A percentile compares a stretch with the other conserved stretches of the same genome.
Evolutionary conservation across 2,329 filamentous ascomycete genomes (phyloP).

Genomic region (Aspergillus luchuensis): DNA sequence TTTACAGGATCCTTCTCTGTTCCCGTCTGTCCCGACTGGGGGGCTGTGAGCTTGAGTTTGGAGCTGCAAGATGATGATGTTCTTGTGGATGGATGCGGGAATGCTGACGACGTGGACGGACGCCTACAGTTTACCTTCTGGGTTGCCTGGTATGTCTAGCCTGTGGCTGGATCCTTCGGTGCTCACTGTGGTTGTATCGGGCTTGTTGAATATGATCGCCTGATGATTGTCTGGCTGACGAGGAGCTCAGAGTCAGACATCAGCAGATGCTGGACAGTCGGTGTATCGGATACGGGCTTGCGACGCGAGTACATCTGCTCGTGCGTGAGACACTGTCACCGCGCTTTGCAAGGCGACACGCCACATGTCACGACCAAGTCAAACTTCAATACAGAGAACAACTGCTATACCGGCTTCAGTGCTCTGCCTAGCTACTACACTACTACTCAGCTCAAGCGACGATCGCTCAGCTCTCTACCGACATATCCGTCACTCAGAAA

Average conservation of each 20-base stretch:
- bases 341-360: background rate
- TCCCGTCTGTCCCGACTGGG: conserved; percentile 79
- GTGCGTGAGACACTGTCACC: background rate
- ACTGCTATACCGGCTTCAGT: background rate
- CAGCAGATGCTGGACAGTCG: background rate
- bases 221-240: background rate
- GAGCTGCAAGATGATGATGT: conserved; percentile 6
- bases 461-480: background rate
- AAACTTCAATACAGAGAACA: background rate
- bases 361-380: background rate
- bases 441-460: background rate
- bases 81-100: background rate
- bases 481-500: background rate
- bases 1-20: conserved; percentile 73
- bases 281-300: background rate
- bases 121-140: background rate
- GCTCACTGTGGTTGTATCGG: background rate
- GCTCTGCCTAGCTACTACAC: background rate
- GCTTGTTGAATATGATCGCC: background rate
- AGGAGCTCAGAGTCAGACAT: background rate
- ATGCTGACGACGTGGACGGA: background rate
- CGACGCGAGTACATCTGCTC: background rate
- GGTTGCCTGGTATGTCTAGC: background rate
- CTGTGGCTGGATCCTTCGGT: background rate
- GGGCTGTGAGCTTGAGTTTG: conserved; percentile 32